Evolutionary conservation across 2,329 filamentous ascomycete species (phyloP).

Genomic region (Teratosphaeria pseudoeucalypti): DNA sequence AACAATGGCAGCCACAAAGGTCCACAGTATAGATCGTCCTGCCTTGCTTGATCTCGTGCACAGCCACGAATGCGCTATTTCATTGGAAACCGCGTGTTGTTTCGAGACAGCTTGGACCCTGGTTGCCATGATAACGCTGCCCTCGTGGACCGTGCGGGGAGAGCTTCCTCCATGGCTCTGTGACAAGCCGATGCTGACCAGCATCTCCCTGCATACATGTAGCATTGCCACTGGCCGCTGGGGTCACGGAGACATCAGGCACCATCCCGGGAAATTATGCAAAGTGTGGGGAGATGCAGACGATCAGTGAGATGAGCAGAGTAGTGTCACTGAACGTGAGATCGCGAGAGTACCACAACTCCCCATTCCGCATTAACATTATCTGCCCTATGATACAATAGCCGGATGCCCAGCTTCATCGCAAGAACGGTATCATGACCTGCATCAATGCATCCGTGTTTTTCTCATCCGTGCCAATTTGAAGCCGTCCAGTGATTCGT

Average conservation of each 20-base stretch:
- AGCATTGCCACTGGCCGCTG: background rate
- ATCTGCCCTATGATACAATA: constrained; percentile 3
- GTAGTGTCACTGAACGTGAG: background rate
- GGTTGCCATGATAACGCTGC: background rate
- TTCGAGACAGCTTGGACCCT: background rate
- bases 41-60: background rate
- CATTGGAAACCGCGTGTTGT: background rate
- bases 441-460: background rate
- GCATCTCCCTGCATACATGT: background rate
- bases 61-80: background rate
- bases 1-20: background rate
- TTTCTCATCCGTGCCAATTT: background rate
- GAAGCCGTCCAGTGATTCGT: background rate
- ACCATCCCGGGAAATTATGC: background rate
- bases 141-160: background rate
- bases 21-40: background rate
- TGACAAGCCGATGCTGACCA: background rate
- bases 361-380: constrained; percentile 1
- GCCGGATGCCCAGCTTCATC: background rate
- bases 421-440: background rate
- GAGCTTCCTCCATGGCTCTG: background rate
- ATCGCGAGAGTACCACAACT: background rate
- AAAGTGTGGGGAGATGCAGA: background rate
- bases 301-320: background rate
- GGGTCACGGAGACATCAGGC: background rate